These are phyloP conservation scores for Pulveroboletus sp. DNA, from an alignment of 768 basidiomycete genomes.

Conservation along the genomic window DNA sequence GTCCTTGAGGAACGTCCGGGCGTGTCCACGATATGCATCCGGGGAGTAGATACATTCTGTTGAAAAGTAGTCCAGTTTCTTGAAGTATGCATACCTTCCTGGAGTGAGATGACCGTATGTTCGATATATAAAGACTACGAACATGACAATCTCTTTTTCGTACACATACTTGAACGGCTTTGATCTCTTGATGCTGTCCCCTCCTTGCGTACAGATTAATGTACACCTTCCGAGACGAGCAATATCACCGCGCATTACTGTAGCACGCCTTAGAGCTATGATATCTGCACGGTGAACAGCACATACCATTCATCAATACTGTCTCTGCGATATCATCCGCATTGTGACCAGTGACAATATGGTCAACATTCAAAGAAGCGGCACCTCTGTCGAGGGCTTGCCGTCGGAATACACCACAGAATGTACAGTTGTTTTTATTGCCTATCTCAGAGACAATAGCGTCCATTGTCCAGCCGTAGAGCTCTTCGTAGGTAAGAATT, in stretches of 20 bases:
- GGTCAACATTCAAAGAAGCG: conserved; percentile 81
- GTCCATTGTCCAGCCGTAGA: conserved; percentile 99
- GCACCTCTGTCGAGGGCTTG: conserved; percentile 97
- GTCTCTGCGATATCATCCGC: conserved; percentile 99
- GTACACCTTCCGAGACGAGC: conserved; percentile 92
- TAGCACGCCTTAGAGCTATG: not conserved
- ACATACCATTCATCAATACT: conserved; percentile 95
- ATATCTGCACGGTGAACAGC: not conserved
- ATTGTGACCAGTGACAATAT: conserved; percentile 98
- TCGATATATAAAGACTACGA: conserved; percentile 20
- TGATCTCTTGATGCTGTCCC: conserved; percentile 92
- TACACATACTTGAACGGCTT: conserved; percentile 99
- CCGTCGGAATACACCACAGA: conserved; percentile 95
- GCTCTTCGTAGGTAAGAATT: conserved; percentile 91
- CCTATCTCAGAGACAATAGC: conserved; percentile 91
- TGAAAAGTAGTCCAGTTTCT: conserved; percentile 97
- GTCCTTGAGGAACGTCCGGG: conserved; percentile 90
- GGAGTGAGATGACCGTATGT: conserved; percentile 6
- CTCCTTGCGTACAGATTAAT: conserved; percentile 89
- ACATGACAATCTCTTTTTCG: conserved; percentile 99
- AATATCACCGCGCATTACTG: conserved; percentile 98
- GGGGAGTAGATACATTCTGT: conserved; percentile 99
- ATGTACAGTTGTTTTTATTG: conserved; percentile 97
- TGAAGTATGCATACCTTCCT: conserved; percentile 95
- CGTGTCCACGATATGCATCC: conserved; percentile 97